Base-by-base conservation (phyloP, 176 grass and related monocot genomes). In the Triticum turgidum region DNA sequence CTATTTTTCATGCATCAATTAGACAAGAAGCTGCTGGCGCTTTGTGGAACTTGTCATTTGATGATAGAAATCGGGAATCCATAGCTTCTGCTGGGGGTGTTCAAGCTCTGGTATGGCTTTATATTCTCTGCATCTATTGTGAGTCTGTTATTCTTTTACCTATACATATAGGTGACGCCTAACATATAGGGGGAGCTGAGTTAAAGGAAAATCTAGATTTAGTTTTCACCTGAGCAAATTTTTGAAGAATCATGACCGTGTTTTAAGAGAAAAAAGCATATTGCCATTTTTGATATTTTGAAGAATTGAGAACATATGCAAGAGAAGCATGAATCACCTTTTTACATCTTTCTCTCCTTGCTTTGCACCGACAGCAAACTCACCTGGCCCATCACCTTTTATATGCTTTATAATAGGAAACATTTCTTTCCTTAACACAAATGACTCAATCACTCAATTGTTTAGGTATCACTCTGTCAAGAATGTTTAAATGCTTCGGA, bases 1-100 rank as follows among this genome's bases (percentile, higher is more conserved):
- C 21, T 8, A 42, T 61, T 76, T 86, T 80, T 56, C 80, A 79
- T 87, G 67, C 32, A 51, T 66, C 61, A 84, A 88, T 73, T 85
- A 99, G 97, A 83, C 97, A 99, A 94, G 97, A 94, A 88, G 97
- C 94, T 87, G 97, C 97, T 83, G 97, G 97, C 82, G 97, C 97
- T 87, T 84, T 99, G 85, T 99, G 97, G 97, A 99, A 99, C 70
- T 88, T 99, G 45, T 99, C 97, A 22, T 99, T 99, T 86, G 97
- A 99, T 99, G 97, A 99, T 88, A 94, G 89, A 91, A 99, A 99
- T 59, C 92, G 97, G 35, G 97, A 99, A 86, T 91, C 92, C 76
- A 99, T 99, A 83, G 97, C 97, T 86, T 85, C 91, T 82, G 85
- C 75, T 11, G 97, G 92, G 81, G 97, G 97, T 17, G 97, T 99